Evolutionary conservation across 1,284 basidiomycete species (phyloP).

Genomic region (Volvariella surrecta): DNA sequence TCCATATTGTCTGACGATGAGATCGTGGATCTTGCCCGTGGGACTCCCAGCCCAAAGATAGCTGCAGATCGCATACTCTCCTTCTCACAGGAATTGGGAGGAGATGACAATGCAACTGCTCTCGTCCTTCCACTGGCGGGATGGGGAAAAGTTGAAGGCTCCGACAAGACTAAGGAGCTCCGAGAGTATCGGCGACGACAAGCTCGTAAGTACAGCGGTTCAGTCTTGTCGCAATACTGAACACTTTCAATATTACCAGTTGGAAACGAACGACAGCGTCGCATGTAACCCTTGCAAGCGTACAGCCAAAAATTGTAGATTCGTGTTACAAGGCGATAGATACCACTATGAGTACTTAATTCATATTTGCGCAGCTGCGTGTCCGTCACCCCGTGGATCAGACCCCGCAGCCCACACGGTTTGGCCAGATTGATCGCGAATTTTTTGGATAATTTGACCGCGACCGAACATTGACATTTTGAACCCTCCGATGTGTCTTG

Average conservation of each 20-base stretch:
- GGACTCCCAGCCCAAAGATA: slow-evolving; percentile 61
- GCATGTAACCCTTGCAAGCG: slow-evolving; percentile 50
- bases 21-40: slow-evolving; percentile 83
- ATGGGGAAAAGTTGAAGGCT: slow-evolving; percentile 78
- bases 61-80: slow-evolving; percentile 81
- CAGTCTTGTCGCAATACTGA: too few relatives aligned
- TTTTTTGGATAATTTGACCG: slow-evolving; percentile 86
- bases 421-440: slow-evolving; percentile 54
- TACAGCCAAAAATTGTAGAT: not conserved
- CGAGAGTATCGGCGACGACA: slow-evolving; percentile 73
- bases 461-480: slow-evolving; percentile 74
- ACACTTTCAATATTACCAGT: too few relatives aligned
- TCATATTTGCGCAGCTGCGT: slow-evolving; percentile 83
- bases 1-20: slow-evolving; percentile 91
- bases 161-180: slow-evolving; percentile 75
- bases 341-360: not conserved
- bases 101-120: slow-evolving; percentile 88
- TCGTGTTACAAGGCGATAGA: slow-evolving; percentile 1
- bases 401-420: slow-evolving; percentile 85
- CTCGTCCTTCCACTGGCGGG: slow-evolving; percentile 91
- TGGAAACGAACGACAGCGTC: slow-evolving; percentile 61
- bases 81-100: slow-evolving; percentile 87
- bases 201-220: slow-evolving; percentile 53
- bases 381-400: slow-evolving; percentile 82
- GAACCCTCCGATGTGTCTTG: slow-evolving; percentile 54